phyloP scores from a whole-genome alignment of 2,329 filamentous ascomycete genomes.

The Sphaerulina vaccinii region DNA sequence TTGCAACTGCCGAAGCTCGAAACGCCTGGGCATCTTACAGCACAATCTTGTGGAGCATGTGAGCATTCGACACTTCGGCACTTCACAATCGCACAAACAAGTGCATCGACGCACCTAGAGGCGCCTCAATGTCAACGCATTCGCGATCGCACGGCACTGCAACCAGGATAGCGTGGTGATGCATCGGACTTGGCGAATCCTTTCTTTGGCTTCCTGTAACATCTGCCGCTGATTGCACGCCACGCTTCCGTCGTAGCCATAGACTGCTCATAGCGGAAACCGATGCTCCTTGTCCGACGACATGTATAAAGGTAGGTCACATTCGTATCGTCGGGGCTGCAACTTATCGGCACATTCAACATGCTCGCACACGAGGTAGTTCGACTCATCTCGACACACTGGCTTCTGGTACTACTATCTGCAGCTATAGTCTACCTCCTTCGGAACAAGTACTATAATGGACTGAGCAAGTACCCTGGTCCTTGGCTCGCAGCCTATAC shows the following conservation, averaged over 20 bases:
- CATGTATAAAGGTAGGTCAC: neutral
- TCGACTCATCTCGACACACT: constrained; percentile 39
- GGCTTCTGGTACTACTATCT: constrained; percentile 41
- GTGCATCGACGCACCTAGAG: neutral
- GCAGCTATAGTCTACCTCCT: constrained; percentile 39
- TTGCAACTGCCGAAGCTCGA: neutral
- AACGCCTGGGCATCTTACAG: neutral
- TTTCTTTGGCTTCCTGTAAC: neutral
- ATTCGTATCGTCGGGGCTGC: neutral
- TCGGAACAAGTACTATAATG: constrained; percentile 52
- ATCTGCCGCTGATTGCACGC: neutral
- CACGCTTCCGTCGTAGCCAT: too few relatives aligned
- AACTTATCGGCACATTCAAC: constrained; percentile 18
- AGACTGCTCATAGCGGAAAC: neutral
- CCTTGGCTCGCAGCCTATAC: constrained; percentile 66
- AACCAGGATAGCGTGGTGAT: neutral
- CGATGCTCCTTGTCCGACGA: neutral
- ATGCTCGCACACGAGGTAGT: constrained; percentile 36
- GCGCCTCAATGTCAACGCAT: too few relatives aligned
- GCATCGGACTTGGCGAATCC: neutral
- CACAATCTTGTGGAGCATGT: neutral
- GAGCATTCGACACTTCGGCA: neutral
- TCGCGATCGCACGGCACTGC: too few relatives aligned
- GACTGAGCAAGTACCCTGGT: constrained; percentile 70
- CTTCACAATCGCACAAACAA: neutral